These are phyloP conservation scores for Colletotrichum tofieldiae DNA, from an alignment of 2,329 filamentous ascomycete genomes.

Conservation along the genomic window DNA sequence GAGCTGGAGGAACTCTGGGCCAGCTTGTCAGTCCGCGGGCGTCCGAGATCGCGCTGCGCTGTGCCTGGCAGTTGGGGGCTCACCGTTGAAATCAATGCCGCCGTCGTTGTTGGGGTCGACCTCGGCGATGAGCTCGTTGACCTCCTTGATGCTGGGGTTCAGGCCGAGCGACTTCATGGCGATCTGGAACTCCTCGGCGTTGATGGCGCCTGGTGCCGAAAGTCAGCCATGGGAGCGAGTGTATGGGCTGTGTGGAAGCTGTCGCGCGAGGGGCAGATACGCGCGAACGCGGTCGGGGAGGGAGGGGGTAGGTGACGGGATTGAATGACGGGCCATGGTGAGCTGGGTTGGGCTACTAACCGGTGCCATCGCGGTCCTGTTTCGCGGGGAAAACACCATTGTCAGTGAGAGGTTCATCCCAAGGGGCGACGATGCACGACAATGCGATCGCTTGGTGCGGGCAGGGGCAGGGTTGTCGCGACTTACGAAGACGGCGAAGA, in stretches of 20 bases:
- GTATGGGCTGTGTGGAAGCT: not conserved
- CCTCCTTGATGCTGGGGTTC: constrained; percentile 43
- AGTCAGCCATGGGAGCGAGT: constrained; percentile 18
- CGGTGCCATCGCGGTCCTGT: constrained; percentile 45
- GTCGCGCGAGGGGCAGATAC: not conserved
- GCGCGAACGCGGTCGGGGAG: constrained; percentile 4
- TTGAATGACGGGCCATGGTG: not conserved
- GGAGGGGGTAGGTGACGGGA: not conserved
- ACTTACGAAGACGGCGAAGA: constrained; percentile 44
- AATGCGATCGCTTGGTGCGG: not conserved
- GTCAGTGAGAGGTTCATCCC: constrained; percentile 41
- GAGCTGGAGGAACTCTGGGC: constrained; percentile 43
- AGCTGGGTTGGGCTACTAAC: constrained; percentile 30
- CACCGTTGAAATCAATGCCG: constrained; percentile 43
- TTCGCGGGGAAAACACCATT: constrained; percentile 6
- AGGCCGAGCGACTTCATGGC: constrained; percentile 45
- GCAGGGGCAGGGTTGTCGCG: constrained; percentile 14
- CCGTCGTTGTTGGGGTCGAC: constrained; percentile 44
- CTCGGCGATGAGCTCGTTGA: constrained; percentile 44
- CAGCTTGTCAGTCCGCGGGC: constrained; percentile 1
- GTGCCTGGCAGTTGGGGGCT: not conserved
- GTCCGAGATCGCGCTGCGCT: not conserved
- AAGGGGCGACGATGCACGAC: constrained; percentile 2
- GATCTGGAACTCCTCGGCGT: constrained; percentile 43
- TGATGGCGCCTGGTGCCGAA: constrained; percentile 38